These are phyloP conservation scores for Skeletonema costatum DNA, from an alignment of 108 stramenopile genomes.

Conservation along the genomic window DNA sequence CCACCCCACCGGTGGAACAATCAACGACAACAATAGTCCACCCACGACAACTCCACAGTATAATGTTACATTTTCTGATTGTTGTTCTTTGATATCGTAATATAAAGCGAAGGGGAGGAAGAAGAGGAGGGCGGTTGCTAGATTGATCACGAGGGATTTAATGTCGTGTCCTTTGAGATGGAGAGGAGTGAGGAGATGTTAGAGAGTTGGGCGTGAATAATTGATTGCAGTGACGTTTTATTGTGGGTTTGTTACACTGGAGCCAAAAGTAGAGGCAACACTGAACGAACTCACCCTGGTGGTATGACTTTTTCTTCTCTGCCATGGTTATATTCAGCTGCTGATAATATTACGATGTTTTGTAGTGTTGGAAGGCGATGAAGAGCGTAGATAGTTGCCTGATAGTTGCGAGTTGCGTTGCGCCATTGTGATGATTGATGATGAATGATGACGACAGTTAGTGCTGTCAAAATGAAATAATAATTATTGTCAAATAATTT, in stretches of 20 bases:
- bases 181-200: background rate
- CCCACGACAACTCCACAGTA: conserved; percentile 46
- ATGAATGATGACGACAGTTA: too few species aligned
- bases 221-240: background rate
- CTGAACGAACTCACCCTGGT: conserved; percentile 35
- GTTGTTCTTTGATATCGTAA: conserved; percentile 19
- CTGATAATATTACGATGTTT: too few species aligned
- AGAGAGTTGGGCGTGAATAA: background rate
- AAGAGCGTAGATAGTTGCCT: too few species aligned
- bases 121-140: conserved; percentile 63
- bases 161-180: conserved; percentile 61
- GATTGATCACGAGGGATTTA: conserved; percentile 73
- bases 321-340: conserved; percentile 2
- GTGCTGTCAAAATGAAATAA: too few species aligned
- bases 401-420: too few species aligned
- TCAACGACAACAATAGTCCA: conserved; percentile 49
- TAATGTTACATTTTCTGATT: conserved; percentile 35
- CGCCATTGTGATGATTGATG: too few species aligned
- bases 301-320: conserved; percentile 44
- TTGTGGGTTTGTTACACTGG: background rate
- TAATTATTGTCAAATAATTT: too few species aligned
- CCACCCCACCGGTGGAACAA: conserved; percentile 78
- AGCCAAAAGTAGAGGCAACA: background rate
- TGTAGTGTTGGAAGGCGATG: too few species aligned
- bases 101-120: conserved; percentile 63